A percentile compares a stretch with the other conserved stretches of the same genome.
Conservation (phyloP, 2,329 filamentous ascomycete genomes). For the Cordyceps javanica region DNA sequence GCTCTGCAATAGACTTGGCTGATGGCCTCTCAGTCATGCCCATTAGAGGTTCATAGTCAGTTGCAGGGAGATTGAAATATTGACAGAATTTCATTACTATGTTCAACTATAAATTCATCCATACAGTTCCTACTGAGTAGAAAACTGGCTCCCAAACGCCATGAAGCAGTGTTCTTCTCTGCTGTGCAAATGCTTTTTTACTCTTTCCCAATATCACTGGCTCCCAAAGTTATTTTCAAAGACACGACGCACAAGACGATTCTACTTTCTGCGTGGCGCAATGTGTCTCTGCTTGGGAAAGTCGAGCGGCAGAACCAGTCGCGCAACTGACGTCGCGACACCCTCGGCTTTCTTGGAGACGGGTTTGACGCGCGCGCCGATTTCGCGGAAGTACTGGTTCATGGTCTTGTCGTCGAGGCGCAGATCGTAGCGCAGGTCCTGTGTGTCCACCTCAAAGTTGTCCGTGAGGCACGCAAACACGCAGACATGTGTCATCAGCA, state of each 20-base stretch:
- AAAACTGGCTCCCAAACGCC: background rate
- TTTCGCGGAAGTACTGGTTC: constrained; percentile 66
- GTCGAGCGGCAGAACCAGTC: constrained; percentile 68
- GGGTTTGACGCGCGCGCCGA: constrained; percentile 62
- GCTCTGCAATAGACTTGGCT: too few species aligned
- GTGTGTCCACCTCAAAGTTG: constrained; percentile 66
- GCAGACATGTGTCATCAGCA: constrained; percentile 67
- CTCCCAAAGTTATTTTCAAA: too few species aligned
- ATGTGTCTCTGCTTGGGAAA: constrained; percentile 62
- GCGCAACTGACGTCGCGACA: constrained; percentile 52
- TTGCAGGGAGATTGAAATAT: background rate
- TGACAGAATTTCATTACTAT: background rate
- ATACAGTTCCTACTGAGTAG: background rate
- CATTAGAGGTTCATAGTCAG: background rate
- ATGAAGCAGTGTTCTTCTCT: background rate
- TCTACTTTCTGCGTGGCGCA: constrained; percentile 17
- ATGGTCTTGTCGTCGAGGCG: constrained; percentile 66
- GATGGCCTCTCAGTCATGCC: background rate
- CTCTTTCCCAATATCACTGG: background rate
- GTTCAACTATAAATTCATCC: background rate
- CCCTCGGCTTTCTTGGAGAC: constrained; percentile 58
- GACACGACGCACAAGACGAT: too few species aligned
- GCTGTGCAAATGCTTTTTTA: background rate
- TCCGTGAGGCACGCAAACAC: constrained; percentile 66
- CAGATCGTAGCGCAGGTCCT: constrained; percentile 64